A percentile compares a stretch with the other conserved stretches of the same genome.
Conservation (phyloP, 768 basidiomycete species). For the Naganishia kalamii region DNA sequence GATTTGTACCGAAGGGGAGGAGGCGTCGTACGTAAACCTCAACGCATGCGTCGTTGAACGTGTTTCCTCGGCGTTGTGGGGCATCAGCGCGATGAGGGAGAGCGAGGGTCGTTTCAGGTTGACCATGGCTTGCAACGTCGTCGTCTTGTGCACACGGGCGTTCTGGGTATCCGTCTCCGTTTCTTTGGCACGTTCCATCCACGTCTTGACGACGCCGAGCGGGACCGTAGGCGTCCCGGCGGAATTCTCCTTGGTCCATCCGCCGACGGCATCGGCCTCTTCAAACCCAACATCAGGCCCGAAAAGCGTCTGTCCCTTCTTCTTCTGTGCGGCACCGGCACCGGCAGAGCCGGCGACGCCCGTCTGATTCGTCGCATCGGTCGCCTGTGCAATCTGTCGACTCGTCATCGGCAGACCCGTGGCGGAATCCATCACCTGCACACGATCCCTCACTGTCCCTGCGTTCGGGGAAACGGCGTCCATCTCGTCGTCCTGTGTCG, state of each 20-base stretch:
- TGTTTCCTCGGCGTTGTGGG: background rate
- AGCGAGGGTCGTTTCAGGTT: slow-evolving; percentile 88
- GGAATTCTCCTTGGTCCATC: slow-evolving; percentile 52
- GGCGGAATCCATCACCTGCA: background rate
- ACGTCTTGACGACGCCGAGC: slow-evolving; percentile 69
- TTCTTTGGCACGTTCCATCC: slow-evolving; percentile 67
- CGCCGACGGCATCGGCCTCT: slow-evolving; percentile 51
- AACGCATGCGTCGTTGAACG: slow-evolving; percentile 35
- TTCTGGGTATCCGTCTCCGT: slow-evolving; percentile 54
- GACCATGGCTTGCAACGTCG: slow-evolving; percentile 86
- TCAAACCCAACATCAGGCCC: slow-evolving; percentile 78
- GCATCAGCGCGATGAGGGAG: slow-evolving; percentile 49
- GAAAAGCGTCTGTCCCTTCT: slow-evolving; percentile 74
- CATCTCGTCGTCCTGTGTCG: slow-evolving; percentile 2
- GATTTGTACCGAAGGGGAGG: slow-evolving; percentile 75
- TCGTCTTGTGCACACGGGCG: slow-evolving; percentile 66
- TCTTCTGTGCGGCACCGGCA: slow-evolving; percentile 45
- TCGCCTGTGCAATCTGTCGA: slow-evolving; percentile 14
- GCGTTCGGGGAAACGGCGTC: background rate
- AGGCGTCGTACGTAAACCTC: slow-evolving; percentile 83
- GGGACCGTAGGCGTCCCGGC: slow-evolving; percentile 66
- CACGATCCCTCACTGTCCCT: background rate
- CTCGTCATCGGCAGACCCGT: slow-evolving; percentile 9
- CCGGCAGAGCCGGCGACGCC: background rate
- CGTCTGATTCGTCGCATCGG: slow-evolving; percentile 8